Evolutionary conservation across 495 filamentous ascomycete species (phyloP), one percentile per base, ranked within the genome.

Genomic region (Antarctomyces pellizariae): DNA sequence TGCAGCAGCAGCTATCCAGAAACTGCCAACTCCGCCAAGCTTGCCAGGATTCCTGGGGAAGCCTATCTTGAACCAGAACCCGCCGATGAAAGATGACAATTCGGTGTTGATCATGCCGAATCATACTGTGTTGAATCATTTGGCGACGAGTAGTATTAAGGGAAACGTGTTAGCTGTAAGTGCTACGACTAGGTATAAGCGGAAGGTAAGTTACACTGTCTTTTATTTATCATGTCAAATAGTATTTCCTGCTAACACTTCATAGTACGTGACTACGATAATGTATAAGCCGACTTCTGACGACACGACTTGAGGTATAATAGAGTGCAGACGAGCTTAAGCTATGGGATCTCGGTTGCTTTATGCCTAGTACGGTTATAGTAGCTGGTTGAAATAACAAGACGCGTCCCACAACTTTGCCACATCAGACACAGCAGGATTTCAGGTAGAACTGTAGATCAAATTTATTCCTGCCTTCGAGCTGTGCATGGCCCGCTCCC

Each of bases 121-220:
- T 38, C 86, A 97, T 36, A 92, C 86, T 2, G 79, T 97, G 14
- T 51, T 97, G 36, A 97, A 97, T 37, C 86, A 97, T 46, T 54
- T 97, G 24, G 84, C 84, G n/a, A 97, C 86, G 3, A 92, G 82
- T 55, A 92, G 82, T 48, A 97, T 97, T 48, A 93, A 91, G 50
- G 76, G 90, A 32, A 75, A 77, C 29, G 75, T 95, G 15, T 59
- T 97, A 33, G 86, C 89, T n/a, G 86, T 90, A 2, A 92, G 80
- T 43, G 86, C 79, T 10, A 97, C 86, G 9, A 97, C 89, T 11
- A 63, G 86, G 51, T 95, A 95, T 48, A 84, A 79, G 56, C 71
- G 71, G 46, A 97, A 97, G 71, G 86, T 90, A 54, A 36, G 53
- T 43, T 16, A 15, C 21, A 2, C 30, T 14, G 11, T 29, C 29